Evolutionary conservation across 106 monocot species (phyloP).

Genomic region (Gastrodia elata): DNA sequence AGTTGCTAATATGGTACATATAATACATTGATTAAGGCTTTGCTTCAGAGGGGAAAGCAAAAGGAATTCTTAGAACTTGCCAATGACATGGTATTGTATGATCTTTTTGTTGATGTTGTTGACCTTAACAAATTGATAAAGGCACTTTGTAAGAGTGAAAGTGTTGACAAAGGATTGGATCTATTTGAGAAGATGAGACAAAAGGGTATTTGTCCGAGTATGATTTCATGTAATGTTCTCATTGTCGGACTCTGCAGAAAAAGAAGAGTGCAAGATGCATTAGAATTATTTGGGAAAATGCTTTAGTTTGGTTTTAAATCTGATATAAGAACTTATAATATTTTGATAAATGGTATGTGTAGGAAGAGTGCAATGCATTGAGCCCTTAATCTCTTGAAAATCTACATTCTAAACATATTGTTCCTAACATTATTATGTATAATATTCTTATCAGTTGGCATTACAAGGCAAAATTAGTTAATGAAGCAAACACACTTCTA

Average conservation of each 20-base stretch:
- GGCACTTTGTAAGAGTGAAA: constrained; percentile 64
- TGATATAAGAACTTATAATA: constrained; percentile 78
- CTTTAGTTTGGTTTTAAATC: constrained; percentile 52
- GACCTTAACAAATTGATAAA: constrained; percentile 72
- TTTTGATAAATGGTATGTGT: constrained; percentile 74
- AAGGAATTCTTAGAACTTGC: constrained; percentile 43
- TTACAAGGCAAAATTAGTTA: constrained; percentile 58
- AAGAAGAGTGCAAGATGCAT: constrained; percentile 62
- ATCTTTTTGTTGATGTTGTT: constrained; percentile 44
- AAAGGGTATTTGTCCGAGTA: constrained; percentile 42
- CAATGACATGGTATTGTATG: constrained; percentile 63
- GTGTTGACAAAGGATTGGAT: constrained; percentile 50
- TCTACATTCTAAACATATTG: constrained; percentile 40
- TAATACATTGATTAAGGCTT: constrained; percentile 59
- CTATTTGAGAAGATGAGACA: constrained; percentile 68
- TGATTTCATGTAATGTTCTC: constrained; percentile 61
- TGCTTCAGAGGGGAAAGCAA: constrained; percentile 35
- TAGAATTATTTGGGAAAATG: constrained; percentile 67
- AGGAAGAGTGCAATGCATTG: constrained; percentile 50
- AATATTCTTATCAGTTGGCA: constrained; percentile 91
- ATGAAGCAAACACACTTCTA: constrained; percentile 49
- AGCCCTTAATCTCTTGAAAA: constrained; percentile 67
- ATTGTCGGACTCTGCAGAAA: constrained; percentile 55
- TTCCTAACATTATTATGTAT: constrained; percentile 63
- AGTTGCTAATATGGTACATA: constrained; percentile 68